Percentiles rank a stretch among this genome's conserved stretches.
Evolutionary conservation across 2,329 filamentous ascomycete genomes (phyloP).

Genomic region (Colletotrichum somersetense): DNA sequence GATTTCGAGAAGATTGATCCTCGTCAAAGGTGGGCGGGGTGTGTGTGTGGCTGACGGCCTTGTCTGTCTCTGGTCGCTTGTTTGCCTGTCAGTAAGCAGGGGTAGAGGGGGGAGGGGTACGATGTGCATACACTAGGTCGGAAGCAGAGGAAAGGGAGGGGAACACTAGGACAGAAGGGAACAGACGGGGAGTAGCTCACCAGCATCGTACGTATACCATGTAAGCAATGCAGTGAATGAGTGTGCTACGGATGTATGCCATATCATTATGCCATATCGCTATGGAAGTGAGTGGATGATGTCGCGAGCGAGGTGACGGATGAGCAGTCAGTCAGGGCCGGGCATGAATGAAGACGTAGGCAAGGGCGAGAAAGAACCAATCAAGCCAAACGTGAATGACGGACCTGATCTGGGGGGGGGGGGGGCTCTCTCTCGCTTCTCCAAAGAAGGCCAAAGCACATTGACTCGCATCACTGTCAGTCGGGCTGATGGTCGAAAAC

Average conservation of each 20-base stretch:
- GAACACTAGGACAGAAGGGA: background rate
- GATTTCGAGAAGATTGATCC: background rate
- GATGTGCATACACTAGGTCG: background rate
- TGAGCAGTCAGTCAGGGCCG: too few species aligned
- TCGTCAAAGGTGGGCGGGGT: conserved; percentile 1
- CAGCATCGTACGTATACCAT: too few species aligned
- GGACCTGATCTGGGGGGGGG: background rate
- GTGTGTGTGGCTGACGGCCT: conserved; percentile 1
- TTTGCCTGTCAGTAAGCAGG: background rate
- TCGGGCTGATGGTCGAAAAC: background rate
- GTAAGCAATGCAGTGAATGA: background rate
- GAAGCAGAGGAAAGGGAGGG: background rate
- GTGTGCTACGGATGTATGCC: background rate
- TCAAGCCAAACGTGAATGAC: background rate
- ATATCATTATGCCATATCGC: background rate
- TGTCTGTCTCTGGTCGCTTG: background rate
- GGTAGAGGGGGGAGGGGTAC: too few species aligned
- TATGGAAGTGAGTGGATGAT: background rate
- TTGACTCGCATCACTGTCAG: conserved; percentile 4
- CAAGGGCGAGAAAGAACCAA: background rate
- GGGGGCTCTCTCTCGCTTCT: background rate
- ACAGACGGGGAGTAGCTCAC: too few species aligned
- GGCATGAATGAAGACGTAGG: background rate
- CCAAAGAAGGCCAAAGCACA: conserved; percentile 25
- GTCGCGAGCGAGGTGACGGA: conserved; percentile 1